A percentile compares a stretch with the other conserved stretches of the same genome.
These are phyloP conservation scores for Leishmania tarentolae DNA, from an alignment of 208 protist species.

Conservation along the genomic window DNA sequence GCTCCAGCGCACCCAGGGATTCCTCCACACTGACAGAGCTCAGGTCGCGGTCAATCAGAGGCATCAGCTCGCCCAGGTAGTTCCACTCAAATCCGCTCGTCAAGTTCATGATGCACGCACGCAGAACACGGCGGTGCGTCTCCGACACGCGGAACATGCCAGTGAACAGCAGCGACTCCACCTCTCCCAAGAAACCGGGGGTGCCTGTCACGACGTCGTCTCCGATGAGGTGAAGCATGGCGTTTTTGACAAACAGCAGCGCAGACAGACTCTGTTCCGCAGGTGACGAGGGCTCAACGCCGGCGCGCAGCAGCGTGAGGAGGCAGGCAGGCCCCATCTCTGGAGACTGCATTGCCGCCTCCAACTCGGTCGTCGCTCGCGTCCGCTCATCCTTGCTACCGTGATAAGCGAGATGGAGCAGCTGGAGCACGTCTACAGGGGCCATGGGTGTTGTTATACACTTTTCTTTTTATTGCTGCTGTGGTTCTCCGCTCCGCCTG, in stretches of 20 bases:
- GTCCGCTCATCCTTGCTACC: conserved; percentile 78
- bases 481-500: background rate
- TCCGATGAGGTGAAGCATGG: conserved; percentile 58
- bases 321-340: conserved; percentile 49
- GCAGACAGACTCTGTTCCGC: conserved; percentile 74
- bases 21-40: conserved; percentile 15
- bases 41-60: conserved; percentile 41
- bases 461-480: background rate
- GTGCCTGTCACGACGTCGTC: conserved; percentile 41
- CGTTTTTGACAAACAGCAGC: conserved; percentile 88
- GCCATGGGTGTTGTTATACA: conserved; percentile 9
- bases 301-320: conserved; percentile 61
- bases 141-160: conserved; percentile 58
- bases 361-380: conserved; percentile 60
- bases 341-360: conserved; percentile 48
- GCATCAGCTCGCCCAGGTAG: conserved; percentile 76
- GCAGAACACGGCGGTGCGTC: conserved; percentile 69
- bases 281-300: conserved; percentile 47
- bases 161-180: conserved; percentile 67
- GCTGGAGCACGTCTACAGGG: conserved; percentile 56
- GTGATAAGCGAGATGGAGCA: conserved; percentile 78
- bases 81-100: conserved; percentile 82
- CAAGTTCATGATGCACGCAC: conserved; percentile 59
- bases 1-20: conserved; percentile 55
- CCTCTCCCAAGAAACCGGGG: conserved; percentile 49